phyloP scores from a whole-genome alignment of 2,329 filamentous ascomycete genomes.

The Drechslerella stenobrocha region DNA sequence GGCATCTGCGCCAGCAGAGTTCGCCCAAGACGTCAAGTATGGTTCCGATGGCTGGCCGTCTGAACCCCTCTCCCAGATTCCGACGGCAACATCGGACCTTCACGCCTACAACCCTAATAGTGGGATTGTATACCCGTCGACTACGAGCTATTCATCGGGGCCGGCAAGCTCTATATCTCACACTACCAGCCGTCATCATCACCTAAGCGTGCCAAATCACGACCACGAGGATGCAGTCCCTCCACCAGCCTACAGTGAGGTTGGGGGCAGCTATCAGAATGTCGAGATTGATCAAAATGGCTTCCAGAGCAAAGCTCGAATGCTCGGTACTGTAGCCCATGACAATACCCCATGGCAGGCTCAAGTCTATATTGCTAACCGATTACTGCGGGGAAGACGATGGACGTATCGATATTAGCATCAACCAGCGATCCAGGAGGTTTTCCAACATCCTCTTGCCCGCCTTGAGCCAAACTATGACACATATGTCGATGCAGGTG shows the following conservation, averaged over 20 bases:
- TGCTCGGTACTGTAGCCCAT: slow-evolving; percentile 51
- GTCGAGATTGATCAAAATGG: slow-evolving; percentile 56
- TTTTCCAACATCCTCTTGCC: slow-evolving; percentile 70
- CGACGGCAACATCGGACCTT: slow-evolving; percentile 32
- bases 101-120: slow-evolving; percentile 25
- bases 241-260: slow-evolving; percentile 56
- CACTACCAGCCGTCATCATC: slow-evolving; percentile 2
- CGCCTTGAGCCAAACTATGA: slow-evolving; percentile 57
- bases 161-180: slow-evolving; percentile 18
- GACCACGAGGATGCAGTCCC: slow-evolving; percentile 53
- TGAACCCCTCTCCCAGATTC: slow-evolving; percentile 40
- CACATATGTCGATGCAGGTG: slow-evolving; percentile 10
- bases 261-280: slow-evolving; percentile 53
- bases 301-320: slow-evolving; percentile 56
- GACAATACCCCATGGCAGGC: not conserved
- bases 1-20: not conserved
- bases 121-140: slow-evolving; percentile 20
- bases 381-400: slow-evolving; percentile 61
- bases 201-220: slow-evolving; percentile 2
- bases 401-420: slow-evolving; percentile 77
- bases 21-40: slow-evolving; percentile 24
- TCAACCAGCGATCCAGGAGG: slow-evolving; percentile 70
- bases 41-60: slow-evolving; percentile 36
- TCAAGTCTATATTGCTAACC: not conserved
- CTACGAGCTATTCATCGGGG: slow-evolving; percentile 4